phyloP scores from a whole-genome alignment of 371 early-diverging fungal species.

The Rhizomucor miehei region DNA sequence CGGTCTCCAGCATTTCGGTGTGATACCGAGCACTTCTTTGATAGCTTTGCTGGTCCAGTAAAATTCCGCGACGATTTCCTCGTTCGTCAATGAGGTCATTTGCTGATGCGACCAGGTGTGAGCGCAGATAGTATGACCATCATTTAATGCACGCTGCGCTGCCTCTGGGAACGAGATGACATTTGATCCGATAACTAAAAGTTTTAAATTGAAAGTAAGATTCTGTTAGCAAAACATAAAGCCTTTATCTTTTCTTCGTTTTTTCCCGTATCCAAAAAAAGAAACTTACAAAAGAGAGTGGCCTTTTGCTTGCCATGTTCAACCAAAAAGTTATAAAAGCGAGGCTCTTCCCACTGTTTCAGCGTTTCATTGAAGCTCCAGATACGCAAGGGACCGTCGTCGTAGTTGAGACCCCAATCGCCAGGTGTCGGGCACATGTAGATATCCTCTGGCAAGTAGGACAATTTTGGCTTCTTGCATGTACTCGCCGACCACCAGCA shows the following conservation, averaged over 20 bases:
- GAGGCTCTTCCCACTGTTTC: constrained; percentile 28
- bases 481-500: constrained; percentile 33
- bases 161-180: constrained; percentile 31
- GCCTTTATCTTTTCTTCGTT: constrained; percentile 1
- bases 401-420: constrained; percentile 32
- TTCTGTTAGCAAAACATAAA: background rate
- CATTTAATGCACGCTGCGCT: constrained; percentile 33
- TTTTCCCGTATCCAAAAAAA: background rate
- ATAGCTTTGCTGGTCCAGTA: constrained; percentile 52
- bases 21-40: constrained; percentile 51
- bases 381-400: constrained; percentile 26
- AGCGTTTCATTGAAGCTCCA: constrained; percentile 10
- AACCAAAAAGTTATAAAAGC: constrained; percentile 39
- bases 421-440: constrained; percentile 23
- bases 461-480: constrained; percentile 22
- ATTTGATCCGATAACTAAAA: constrained; percentile 39
- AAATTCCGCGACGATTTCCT: constrained; percentile 57
- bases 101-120: constrained; percentile 62
- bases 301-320: constrained; percentile 34
- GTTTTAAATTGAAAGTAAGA: too few species aligned
- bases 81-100: constrained; percentile 53
- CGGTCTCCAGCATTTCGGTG: constrained; percentile 58
- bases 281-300: constrained; percentile 18
- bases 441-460: constrained; percentile 26
- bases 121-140: constrained; percentile 37